A percentile compares a stretch with the other conserved stretches of the same genome.
Evolutionary conservation across 2,329 filamentous ascomycete genomes (phyloP).

Genomic region (Orbilia blumenaviensis): DNA sequence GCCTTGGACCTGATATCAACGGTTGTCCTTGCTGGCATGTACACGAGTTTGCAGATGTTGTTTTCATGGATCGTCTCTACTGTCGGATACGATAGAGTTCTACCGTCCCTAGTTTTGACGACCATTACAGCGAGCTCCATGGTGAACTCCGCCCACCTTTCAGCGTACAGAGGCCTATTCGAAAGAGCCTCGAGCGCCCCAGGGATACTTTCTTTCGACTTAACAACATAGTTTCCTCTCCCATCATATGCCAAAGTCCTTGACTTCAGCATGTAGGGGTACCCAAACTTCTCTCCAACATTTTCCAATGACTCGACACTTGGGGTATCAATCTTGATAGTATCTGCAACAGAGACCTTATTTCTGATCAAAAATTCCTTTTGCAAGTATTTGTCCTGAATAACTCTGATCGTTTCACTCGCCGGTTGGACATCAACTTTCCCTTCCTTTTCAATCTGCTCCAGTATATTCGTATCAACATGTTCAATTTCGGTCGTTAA

Average conservation of each 20-base stretch:
- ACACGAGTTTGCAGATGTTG: constrained; percentile 92
- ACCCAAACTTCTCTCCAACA: constrained; percentile 73
- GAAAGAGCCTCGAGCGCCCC: constrained; percentile 76
- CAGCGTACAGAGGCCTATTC: constrained; percentile 79
- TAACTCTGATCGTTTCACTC: constrained; percentile 84
- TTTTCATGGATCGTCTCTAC: constrained; percentile 97
- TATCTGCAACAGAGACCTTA: constrained; percentile 77
- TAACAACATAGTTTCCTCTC: constrained; percentile 76
- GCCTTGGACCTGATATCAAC: constrained; percentile 71
- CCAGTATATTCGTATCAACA: constrained; percentile 86
- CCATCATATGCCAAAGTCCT: constrained; percentile 92
- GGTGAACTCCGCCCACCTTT: constrained; percentile 86
- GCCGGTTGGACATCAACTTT: constrained; percentile 76
- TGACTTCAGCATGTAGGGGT: constrained; percentile 91
- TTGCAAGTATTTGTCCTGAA: constrained; percentile 93
- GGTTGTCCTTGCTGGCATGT: constrained; percentile 80
- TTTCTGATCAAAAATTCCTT: constrained; percentile 78
- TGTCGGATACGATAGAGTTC: constrained; percentile 76
- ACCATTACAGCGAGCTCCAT: constrained; percentile 95
- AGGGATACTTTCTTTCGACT: constrained; percentile 69
- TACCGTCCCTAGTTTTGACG: constrained; percentile 79
- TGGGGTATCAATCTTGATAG: constrained; percentile 68
- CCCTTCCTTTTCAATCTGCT: constrained; percentile 77
- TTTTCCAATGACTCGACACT: constrained; percentile 70
- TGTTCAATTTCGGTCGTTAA: constrained; percentile 96